Conservation (phyloP, 345 rosid genomes). For the Carallia brachiata region DNA sequence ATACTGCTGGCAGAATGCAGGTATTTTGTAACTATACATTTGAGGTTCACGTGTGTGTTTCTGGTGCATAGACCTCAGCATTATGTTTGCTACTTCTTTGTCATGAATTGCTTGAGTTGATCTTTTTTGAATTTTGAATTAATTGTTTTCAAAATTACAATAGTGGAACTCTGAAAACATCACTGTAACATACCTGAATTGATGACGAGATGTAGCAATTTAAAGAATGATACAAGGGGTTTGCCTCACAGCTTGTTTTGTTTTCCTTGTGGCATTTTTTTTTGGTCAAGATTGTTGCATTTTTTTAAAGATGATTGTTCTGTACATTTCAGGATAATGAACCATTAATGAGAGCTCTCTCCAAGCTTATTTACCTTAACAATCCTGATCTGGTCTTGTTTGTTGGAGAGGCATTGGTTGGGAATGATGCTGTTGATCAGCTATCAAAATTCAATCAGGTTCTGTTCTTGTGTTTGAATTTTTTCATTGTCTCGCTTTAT, state of each 20-base stretch:
- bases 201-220: too few species aligned
- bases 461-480: slow-evolving; percentile 4
- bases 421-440: slow-evolving; percentile 97
- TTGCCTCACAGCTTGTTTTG: not conserved
- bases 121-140: not conserved
- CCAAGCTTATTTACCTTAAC: slow-evolving; percentile 84
- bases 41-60: not conserved
- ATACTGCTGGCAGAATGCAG: slow-evolving; percentile 99
- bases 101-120: not conserved
- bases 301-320: not conserved
- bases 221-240: not conserved
- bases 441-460: slow-evolving; percentile 96
- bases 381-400: slow-evolving; percentile 89
- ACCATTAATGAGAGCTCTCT: slow-evolving; percentile 96
- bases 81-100: not conserved
- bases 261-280: not conserved
- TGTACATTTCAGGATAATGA: slow-evolving; percentile 69
- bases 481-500: not conserved
- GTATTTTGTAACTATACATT: slow-evolving; percentile 21
- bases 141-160: too few species aligned
- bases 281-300: not conserved
- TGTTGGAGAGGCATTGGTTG: slow-evolving; percentile 99
- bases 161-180: too few species aligned
- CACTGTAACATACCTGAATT: too few species aligned
- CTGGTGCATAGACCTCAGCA: not conserved